phyloP scores from a whole-genome alignment of 371 early-diverging fungal species.

The Umbelopsis sp. region DNA sequence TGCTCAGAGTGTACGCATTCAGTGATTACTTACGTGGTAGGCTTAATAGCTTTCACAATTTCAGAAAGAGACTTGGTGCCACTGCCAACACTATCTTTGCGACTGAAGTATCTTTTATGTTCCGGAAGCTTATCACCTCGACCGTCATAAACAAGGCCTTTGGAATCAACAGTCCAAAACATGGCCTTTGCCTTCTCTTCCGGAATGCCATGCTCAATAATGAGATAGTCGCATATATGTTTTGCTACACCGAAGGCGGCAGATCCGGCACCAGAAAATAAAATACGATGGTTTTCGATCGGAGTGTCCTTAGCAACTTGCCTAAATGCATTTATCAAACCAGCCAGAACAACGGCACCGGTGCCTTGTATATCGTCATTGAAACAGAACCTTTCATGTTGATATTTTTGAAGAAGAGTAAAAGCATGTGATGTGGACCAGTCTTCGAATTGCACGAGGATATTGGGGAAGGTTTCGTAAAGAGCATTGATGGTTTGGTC shows the following conservation, averaged over 20 bases:
- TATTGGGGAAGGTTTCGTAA: conserved; percentile 67
- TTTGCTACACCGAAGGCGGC: conserved; percentile 92
- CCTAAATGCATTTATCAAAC: conserved; percentile 87
- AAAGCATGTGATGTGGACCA: conserved; percentile 90
- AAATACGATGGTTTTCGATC: conserved; percentile 75
- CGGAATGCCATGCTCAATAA: conserved; percentile 62
- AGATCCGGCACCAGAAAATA: conserved; percentile 89
- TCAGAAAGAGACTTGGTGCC: conserved; percentile 74
- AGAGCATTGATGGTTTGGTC: conserved; percentile 80
- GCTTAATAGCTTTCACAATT: conserved; percentile 73
- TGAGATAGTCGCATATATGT: conserved; percentile 81
- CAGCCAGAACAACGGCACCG: conserved; percentile 89
- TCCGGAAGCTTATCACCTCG: conserved; percentile 86
- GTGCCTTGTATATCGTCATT: conserved; percentile 83
- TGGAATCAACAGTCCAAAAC: conserved; percentile 91
- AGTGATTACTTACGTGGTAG: conserved; percentile 56
- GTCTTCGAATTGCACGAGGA: conserved; percentile 94
- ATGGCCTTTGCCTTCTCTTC: conserved; percentile 74
- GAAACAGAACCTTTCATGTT: conserved; percentile 71
- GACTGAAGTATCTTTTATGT: conserved; percentile 84
- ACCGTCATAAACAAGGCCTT: conserved; percentile 48
- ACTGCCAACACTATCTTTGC: conserved; percentile 73
- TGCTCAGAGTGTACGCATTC: neutral
- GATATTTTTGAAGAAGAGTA: conserved; percentile 70
- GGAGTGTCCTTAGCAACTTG: conserved; percentile 55